A percentile compares a stretch with the other conserved stretches of the same genome.
These are phyloP conservation scores for Mariannaea elegans DNA, from an alignment of 2,329 filamentous ascomycete species.

Conservation along the genomic window DNA sequence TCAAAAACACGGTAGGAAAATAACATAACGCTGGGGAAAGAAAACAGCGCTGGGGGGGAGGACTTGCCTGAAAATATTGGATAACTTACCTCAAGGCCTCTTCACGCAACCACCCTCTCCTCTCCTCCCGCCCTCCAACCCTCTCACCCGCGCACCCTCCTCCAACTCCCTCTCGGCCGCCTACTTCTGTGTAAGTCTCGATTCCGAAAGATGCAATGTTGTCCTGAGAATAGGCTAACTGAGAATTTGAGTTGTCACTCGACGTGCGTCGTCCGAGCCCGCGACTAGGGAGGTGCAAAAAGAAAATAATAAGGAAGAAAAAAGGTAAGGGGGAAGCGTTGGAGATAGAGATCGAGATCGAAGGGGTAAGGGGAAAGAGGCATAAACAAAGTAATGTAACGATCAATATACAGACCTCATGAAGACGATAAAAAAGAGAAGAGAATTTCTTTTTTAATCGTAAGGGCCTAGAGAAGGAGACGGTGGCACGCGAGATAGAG, in stretches of 20 bases:
- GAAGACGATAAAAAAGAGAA: slow-evolving; percentile 35
- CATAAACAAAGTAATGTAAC: slow-evolving; percentile 43
- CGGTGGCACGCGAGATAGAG: slow-evolving; percentile 34
- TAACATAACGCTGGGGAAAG: too few species aligned
- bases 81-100: too few species aligned
- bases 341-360: slow-evolving; percentile 7
- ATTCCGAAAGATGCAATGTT: slow-evolving; percentile 32
- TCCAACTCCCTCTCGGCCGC: too few species aligned
- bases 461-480: slow-evolving; percentile 41
- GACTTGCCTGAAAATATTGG: too few species aligned
- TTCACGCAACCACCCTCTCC: too few species aligned
- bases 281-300: slow-evolving; percentile 37
- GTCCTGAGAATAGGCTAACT: slow-evolving; percentile 33
- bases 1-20: too few species aligned
- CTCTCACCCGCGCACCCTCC: too few species aligned
- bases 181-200: too few species aligned
- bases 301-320: slow-evolving; percentile 30
- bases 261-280: slow-evolving; percentile 41
- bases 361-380: slow-evolving; percentile 27
- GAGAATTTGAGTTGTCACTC: slow-evolving; percentile 35
- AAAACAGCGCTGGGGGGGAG: too few species aligned
- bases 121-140: too few species aligned
- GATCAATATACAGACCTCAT: slow-evolving; percentile 51
- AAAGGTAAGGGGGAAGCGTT: slow-evolving; percentile 27
- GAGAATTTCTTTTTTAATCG: slow-evolving; percentile 17